Conservation (phyloP, 768 basidiomycete genomes). For the Kwoniella bestiolae region DNA sequence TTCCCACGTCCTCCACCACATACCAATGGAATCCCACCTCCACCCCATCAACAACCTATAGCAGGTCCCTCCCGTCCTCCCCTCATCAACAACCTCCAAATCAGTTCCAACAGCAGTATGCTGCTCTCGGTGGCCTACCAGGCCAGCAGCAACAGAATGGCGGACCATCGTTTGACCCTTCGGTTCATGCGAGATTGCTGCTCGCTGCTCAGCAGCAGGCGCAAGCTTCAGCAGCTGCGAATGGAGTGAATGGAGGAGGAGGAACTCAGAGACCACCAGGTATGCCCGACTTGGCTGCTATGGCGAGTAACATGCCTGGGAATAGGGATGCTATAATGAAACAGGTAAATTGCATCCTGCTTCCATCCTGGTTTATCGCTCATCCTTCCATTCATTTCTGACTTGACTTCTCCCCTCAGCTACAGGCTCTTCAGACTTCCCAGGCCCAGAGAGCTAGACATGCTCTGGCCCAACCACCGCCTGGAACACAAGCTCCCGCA, state of each 20-base stretch:
- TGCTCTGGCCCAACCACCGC: conserved; percentile 12
- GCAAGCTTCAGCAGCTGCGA: conserved; percentile 23
- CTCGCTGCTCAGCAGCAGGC: conserved; percentile 29
- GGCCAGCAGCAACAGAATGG: conserved; percentile 16
- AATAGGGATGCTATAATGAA: conserved; percentile 45
- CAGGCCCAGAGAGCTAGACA: conserved; percentile 28
- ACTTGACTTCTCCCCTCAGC: too few relatives aligned
- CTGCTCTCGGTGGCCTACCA: conserved; percentile 14
- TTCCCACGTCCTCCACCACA: conserved; percentile 23
- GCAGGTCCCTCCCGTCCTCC: conserved; percentile 28
- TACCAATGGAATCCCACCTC: conserved; percentile 2
- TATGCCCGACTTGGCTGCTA: conserved; percentile 23
- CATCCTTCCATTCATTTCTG: too few relatives aligned
- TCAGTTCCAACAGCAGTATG: conserved; percentile 24
- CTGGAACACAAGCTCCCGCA: not conserved
- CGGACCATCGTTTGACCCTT: conserved; percentile 7
- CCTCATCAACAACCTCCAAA: conserved; percentile 18
- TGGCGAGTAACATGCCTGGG: conserved; percentile 32
- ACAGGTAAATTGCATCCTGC: conserved; percentile 31
- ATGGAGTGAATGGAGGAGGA: not conserved
- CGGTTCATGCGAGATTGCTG: conserved; percentile 13
- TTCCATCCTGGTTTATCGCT: not conserved
- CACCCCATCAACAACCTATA: conserved; percentile 18
- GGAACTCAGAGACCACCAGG: conserved; percentile 3
- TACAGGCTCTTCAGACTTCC: conserved; percentile 38